These are phyloP conservation scores for Trypanosomatidae sp. DNA, from an alignment of 208 protist species.

Conservation along the genomic window DNA sequence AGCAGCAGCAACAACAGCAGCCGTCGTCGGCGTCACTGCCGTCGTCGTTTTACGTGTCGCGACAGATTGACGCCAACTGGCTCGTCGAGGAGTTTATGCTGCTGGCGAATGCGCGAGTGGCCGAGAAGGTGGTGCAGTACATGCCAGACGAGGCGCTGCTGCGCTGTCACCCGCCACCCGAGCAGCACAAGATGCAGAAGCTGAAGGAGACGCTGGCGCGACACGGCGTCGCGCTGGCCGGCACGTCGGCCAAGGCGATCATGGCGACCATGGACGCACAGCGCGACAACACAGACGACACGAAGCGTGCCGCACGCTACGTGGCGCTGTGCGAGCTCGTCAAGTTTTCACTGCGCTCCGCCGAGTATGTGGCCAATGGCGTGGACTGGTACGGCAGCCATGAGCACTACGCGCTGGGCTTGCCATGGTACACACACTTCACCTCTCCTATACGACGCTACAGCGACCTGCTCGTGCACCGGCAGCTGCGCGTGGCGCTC, in stretches of 20 bases:
- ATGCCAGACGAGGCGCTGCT: constrained; percentile 71
- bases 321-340: constrained; percentile 42
- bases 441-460: constrained; percentile 92
- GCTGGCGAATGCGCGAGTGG: constrained; percentile 76
- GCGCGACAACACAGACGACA: constrained; percentile 7
- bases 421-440: constrained; percentile 90
- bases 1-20: no score
- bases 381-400: constrained; percentile 11
- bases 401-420: constrained; percentile 82
- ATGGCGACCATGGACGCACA: constrained; percentile 22
- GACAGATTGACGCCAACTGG: constrained; percentile 71
- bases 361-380: constrained; percentile 73
- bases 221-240: constrained; percentile 18
- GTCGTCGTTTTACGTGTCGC: constrained; percentile 25
- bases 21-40: constrained; percentile 6
- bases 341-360: constrained; percentile 56
- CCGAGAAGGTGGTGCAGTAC: constrained; percentile 76
- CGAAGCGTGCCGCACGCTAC: constrained; percentile 11
- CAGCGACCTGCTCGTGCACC: constrained; percentile 87
- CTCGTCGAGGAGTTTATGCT: constrained; percentile 92
- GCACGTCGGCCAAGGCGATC: constrained; percentile 26
- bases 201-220: constrained; percentile 11
- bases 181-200: constrained; percentile 13
- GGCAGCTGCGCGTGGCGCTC: constrained; percentile 66
- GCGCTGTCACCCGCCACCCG: constrained; percentile 61